These are phyloP conservation scores for Eremomyces bilateralis DNA, from an alignment of 495 filamentous ascomycete genomes.

Conservation along the genomic window DNA sequence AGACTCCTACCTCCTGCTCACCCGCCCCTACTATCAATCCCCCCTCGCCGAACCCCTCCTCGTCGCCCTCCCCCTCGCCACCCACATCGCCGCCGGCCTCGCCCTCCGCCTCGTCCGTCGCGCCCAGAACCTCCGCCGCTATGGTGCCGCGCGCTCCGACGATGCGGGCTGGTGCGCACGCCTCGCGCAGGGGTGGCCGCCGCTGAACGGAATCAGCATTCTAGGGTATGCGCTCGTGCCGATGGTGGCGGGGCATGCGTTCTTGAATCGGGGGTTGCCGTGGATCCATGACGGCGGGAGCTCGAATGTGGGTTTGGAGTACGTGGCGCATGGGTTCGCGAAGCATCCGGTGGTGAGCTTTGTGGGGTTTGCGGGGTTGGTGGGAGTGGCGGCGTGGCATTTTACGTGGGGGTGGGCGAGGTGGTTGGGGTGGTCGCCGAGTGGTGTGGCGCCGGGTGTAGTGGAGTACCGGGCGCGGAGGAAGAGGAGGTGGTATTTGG, in stretches of 20 bases:
- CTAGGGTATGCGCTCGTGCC: conserved; percentile 46
- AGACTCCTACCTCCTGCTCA: conserved; percentile 38
- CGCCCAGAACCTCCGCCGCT: conserved; percentile 39
- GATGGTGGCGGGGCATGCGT: conserved; percentile 42
- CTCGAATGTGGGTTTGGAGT: conserved; percentile 58
- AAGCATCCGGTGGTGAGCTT: conserved; percentile 41
- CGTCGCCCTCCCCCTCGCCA: conserved; percentile 32
- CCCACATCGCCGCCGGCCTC: conserved; percentile 43
- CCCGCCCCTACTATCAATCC: conserved; percentile 62
- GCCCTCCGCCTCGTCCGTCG: conserved; percentile 54
- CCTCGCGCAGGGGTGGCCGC: conserved; percentile 36
- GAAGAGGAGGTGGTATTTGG: conserved; percentile 42
- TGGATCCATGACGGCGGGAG: conserved; percentile 58
- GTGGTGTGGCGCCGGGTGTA: conserved; percentile 23
- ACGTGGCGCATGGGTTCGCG: conserved; percentile 69
- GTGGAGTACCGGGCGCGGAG: conserved; percentile 27
- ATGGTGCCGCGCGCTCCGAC: conserved; percentile 35
- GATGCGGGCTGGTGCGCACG: too few species aligned
- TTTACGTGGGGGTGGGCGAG: conserved; percentile 63
- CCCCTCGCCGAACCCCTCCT: conserved; percentile 40
- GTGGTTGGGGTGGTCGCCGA: conserved; percentile 38
- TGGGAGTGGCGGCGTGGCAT: conserved; percentile 52
- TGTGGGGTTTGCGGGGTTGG: conserved; percentile 41
- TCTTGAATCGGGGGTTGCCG: conserved; percentile 51
- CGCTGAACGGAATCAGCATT: conserved; percentile 36